These are phyloP conservation scores for Xylariaceae sp. DNA, from an alignment of 2,329 filamentous ascomycete genomes.

Conservation along the genomic window DNA sequence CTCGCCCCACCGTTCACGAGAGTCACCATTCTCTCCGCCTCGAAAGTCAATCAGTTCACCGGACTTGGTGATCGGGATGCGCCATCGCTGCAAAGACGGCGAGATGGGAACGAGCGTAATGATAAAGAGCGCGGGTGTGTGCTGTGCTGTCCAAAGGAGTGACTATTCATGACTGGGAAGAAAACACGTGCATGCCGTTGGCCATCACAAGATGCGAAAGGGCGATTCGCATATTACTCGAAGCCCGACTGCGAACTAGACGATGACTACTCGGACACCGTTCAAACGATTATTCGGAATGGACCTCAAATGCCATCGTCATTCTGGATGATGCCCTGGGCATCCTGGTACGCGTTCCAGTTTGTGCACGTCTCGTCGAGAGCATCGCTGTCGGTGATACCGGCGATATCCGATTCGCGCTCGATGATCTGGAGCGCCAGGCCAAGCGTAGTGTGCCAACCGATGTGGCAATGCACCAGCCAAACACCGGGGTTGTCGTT, in stretches of 20 bases:
- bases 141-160: too few species aligned
- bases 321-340: conserved; percentile 23
- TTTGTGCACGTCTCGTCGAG: conserved; percentile 23
- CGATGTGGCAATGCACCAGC: conserved; percentile 41
- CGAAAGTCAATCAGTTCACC: too few species aligned
- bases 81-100: too few species aligned
- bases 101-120: too few species aligned
- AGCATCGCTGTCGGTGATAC: conserved; percentile 18
- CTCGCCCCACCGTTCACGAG: too few species aligned
- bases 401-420: conserved; percentile 27
- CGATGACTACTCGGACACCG: not conserved
- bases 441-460: conserved; percentile 48
- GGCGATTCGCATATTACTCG: too few species aligned
- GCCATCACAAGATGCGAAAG: too few species aligned
- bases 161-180: too few species aligned
- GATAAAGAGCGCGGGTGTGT: too few species aligned
- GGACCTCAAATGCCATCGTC: conserved; percentile 32
- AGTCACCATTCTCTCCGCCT: too few species aligned
- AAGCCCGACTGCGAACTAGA: too few species aligned
- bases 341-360: conserved; percentile 29
- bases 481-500: conserved; percentile 51
- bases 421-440: conserved; percentile 52
- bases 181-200: not conserved
- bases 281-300: not conserved
- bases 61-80: too few species aligned